A percentile compares a stretch with the other conserved stretches of the same genome.
Conservation (phyloP, 2,329 filamentous ascomycete genomes). For the Chaetomium strumarium region DNA sequence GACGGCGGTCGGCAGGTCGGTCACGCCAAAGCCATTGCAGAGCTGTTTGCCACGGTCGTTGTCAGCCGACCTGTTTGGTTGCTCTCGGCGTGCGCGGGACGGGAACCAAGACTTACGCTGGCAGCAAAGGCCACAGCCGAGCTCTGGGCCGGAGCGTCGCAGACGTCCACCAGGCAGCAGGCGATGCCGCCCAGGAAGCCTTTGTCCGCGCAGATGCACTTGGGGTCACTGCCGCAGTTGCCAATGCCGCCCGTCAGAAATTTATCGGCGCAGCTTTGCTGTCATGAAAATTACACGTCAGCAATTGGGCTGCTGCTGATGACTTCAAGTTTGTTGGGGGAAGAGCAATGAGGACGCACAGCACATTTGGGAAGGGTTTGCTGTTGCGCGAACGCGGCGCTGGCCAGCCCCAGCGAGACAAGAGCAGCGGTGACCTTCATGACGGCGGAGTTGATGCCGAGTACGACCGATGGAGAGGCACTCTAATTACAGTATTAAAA, state of each 20-base stretch:
- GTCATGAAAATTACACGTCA: conserved; percentile 9
- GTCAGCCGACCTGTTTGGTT: background rate
- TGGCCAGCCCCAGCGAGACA: conserved; percentile 46
- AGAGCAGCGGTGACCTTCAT: conserved; percentile 41
- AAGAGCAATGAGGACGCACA: conserved; percentile 37
- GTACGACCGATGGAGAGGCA: conserved; percentile 16
- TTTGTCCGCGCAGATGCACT: conserved; percentile 39
- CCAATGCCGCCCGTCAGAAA: conserved; percentile 30
- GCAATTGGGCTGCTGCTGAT: background rate
- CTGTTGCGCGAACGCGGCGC: conserved; percentile 47
- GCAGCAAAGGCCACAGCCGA: conserved; percentile 29
- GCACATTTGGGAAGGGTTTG: conserved; percentile 45
- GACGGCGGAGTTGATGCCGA: conserved; percentile 11
- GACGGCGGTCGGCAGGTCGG: conserved; percentile 30
- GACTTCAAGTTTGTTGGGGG: no score
- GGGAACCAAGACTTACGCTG: conserved; percentile 20
- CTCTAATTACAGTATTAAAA: conserved; percentile 18
- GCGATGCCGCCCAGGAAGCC: conserved; percentile 37
- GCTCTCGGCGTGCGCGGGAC: background rate
- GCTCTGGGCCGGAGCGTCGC: conserved; percentile 27
- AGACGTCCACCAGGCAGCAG: conserved; percentile 32
- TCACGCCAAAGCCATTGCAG: conserved; percentile 30
- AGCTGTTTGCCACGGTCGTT: conserved; percentile 13
- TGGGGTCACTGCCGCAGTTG: conserved; percentile 31
- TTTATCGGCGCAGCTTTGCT: conserved; percentile 30